phyloP scores from a whole-genome alignment of 768 basidiomycete genomes.

The Tylopilus sp. region DNA sequence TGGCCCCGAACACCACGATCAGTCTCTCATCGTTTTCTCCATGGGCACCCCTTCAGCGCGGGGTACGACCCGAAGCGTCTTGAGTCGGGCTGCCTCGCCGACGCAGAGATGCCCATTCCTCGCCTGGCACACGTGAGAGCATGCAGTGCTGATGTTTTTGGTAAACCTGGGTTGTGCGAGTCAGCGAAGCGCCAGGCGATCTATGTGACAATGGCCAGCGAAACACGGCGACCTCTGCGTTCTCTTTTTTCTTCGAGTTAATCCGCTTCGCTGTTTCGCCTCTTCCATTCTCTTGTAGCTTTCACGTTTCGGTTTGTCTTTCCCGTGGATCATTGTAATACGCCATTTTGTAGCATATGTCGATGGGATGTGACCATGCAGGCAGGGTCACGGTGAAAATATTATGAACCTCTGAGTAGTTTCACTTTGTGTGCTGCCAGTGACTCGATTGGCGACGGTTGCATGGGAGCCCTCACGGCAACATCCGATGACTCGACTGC shows the following conservation, averaged over 20 bases:
- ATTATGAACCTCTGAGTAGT: too few species aligned
- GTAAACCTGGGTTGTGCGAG: neutral
- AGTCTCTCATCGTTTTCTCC: slow-evolving; percentile 9
- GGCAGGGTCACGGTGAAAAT: neutral
- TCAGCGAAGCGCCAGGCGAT: slow-evolving; percentile 28
- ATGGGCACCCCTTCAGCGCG: slow-evolving; percentile 6
- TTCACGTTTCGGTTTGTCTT: slow-evolving; percentile 8
- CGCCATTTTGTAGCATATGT: slow-evolving; percentile 14
- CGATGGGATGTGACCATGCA: neutral
- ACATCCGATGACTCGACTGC: neutral
- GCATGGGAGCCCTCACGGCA: slow-evolving; percentile 1
- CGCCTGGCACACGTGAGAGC: neutral
- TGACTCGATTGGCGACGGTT: neutral
- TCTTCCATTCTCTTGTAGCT: slow-evolving; percentile 17
- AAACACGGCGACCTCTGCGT: slow-evolving; percentile 19
- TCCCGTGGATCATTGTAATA: neutral
- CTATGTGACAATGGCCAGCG: slow-evolving; percentile 44
- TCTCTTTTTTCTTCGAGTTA: neutral
- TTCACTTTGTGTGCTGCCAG: too few species aligned
- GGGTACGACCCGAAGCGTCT: neutral
- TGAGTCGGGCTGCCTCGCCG: neutral
- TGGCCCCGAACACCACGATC: slow-evolving; percentile 25
- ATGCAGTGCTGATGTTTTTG: neutral
- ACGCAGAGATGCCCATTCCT: slow-evolving; percentile 1
- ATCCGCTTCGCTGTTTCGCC: neutral